A percentile compares a stretch with the other conserved stretches of the same genome.
Conservation (phyloP, 306 rosid genomes). For the Begonia loranthoides region DNA sequence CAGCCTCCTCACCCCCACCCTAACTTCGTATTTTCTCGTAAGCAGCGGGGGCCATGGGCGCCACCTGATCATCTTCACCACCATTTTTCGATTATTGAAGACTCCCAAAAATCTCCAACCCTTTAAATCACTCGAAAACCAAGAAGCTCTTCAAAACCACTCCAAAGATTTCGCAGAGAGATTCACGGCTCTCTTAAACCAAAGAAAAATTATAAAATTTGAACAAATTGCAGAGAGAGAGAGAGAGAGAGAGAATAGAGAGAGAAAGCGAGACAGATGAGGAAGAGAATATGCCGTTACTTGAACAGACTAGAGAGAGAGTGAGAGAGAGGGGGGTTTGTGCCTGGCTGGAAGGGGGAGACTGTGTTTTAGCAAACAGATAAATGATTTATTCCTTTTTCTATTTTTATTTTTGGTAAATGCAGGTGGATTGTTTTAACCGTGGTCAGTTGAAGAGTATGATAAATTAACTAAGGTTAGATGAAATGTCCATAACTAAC, state of each 20-base stretch:
- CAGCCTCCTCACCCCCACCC: slow-evolving; percentile 31
- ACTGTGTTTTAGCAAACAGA: no score
- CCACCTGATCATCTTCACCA: slow-evolving; percentile 94
- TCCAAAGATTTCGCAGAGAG: neutral
- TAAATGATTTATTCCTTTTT: no score
- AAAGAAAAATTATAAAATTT: neutral
- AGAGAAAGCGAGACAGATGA: neutral
- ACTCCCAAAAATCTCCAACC: neutral
- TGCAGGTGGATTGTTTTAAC: neutral
- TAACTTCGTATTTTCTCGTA: slow-evolving; percentile 50
- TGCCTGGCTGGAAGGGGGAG: no score
- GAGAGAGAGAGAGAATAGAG: neutral
- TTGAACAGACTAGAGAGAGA: neutral
- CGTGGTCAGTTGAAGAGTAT: neutral
- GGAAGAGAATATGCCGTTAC: neutral
- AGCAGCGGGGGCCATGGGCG: slow-evolving; percentile 82
- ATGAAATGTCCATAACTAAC: no score
- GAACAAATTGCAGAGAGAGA: neutral
- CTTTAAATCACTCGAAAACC: neutral
- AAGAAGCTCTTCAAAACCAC: neutral
- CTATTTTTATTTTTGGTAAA: neutral
- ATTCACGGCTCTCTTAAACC: no score
- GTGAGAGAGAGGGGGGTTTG: no score
- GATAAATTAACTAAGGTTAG: no score
- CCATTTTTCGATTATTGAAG: slow-evolving; percentile 25